A percentile compares a stretch with the other conserved stretches of the same genome.
These are phyloP conservation scores for Physcomitrium patens DNA, from an alignment of 225 moss, liverwort and hornwort genomes.

Conservation along the genomic window DNA sequence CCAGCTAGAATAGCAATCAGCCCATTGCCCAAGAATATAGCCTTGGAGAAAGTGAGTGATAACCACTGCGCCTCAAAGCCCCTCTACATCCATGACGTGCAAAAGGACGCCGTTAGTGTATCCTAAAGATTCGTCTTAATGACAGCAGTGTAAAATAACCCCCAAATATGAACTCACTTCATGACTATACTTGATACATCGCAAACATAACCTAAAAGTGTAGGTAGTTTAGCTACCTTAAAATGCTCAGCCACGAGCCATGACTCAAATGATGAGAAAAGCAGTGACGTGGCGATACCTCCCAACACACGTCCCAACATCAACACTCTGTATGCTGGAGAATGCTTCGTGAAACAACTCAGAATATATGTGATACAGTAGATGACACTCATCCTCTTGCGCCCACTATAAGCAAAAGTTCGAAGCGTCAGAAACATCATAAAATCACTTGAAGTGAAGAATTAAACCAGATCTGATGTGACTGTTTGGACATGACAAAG, in stretches of 20 bases:
- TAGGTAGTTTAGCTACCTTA: constrained; percentile 54
- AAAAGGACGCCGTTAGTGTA: constrained; percentile 27
- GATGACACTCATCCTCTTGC: constrained; percentile 83
- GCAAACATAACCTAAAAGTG: too few relatives aligned
- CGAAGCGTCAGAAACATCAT: too few relatives aligned
- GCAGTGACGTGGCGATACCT: constrained; percentile 95
- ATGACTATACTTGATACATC: too few relatives aligned
- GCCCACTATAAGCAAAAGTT: constrained; percentile 67
- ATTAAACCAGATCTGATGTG: neutral
- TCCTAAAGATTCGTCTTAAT: neutral
- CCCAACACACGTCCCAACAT: constrained; percentile 95
- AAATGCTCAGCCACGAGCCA: constrained; percentile 99
- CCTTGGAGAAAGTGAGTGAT: constrained; percentile 95
- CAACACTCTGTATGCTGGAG: constrained; percentile 85
- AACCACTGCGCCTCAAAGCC: constrained; percentile 94
- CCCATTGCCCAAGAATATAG: constrained; percentile 95
- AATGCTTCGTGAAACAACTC: constrained; percentile 98
- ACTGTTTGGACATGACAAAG: too few relatives aligned
- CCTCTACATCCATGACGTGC: constrained; percentile 54
- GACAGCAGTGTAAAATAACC: too few relatives aligned
- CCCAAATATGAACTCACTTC: too few relatives aligned
- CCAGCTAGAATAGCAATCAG: constrained; percentile 91
- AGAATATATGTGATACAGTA: constrained; percentile 92
- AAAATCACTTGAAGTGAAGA: neutral
- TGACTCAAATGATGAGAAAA: constrained; percentile 98